A percentile compares a stretch with the other conserved stretches of the same genome.
These are phyloP conservation scores for Boletus subparvulus DNA, from an alignment of 768 basidiomycete species.

Conservation along the genomic window DNA sequence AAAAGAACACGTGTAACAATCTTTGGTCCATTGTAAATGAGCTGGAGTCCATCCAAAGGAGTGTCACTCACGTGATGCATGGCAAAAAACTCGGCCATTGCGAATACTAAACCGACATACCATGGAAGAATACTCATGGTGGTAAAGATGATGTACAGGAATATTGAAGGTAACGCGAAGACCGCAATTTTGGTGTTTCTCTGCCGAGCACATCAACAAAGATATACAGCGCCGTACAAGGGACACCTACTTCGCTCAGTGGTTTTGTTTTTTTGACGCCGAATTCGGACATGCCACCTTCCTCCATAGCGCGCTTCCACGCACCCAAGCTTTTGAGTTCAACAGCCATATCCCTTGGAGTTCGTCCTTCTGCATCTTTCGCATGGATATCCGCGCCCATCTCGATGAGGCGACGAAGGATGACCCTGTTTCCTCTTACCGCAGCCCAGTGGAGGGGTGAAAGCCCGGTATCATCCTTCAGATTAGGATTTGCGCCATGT, in stretches of 20 bases:
- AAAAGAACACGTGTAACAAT: slow-evolving; percentile 84
- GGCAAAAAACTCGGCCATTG: slow-evolving; percentile 82
- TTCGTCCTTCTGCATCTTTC: slow-evolving; percentile 82
- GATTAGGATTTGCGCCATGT: slow-evolving; percentile 78
- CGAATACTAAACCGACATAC: slow-evolving; percentile 84
- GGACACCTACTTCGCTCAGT: slow-evolving; percentile 63
- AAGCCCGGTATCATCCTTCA: slow-evolving; percentile 79
- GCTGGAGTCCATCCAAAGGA: background rate
- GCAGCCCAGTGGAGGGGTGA: slow-evolving; percentile 97
- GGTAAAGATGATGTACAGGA: slow-evolving; percentile 80
- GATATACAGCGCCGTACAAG: background rate
- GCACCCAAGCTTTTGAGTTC: slow-evolving; percentile 90
- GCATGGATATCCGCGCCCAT: slow-evolving; percentile 80
- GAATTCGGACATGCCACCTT: slow-evolving; percentile 79
- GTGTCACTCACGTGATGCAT: slow-evolving; percentile 88
- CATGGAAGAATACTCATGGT: slow-evolving; percentile 83
- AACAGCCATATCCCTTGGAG: slow-evolving; percentile 90
- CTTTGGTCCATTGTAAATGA: slow-evolving; percentile 36
- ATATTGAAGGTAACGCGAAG: slow-evolving; percentile 73
- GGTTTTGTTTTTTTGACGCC: slow-evolving; percentile 65
- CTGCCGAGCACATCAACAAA: slow-evolving; percentile 35
- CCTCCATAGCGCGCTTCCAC: slow-evolving; percentile 86
- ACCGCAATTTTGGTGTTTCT: slow-evolving; percentile 81
- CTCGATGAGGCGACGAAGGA: slow-evolving; percentile 82
- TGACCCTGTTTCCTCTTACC: slow-evolving; percentile 87